A percentile compares a stretch with the other conserved stretches of the same genome.
Evolutionary conservation across 1,284 basidiomycete species (phyloP).

Genomic region (Trichosporon sp.): DNA sequence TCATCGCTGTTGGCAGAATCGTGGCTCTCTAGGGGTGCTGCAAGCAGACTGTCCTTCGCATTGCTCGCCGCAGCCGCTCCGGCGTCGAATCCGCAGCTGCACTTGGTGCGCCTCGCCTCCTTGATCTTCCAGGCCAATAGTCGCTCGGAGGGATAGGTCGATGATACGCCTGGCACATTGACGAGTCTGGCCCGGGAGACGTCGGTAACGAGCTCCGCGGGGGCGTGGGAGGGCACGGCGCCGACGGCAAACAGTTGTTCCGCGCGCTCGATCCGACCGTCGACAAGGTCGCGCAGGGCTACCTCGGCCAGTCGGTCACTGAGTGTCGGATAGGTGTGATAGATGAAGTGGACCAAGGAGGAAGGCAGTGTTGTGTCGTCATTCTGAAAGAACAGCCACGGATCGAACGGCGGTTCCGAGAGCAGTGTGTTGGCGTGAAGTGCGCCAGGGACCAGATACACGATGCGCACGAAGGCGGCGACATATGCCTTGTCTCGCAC

Average conservation of each 20-base stretch:
- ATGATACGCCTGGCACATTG: neutral
- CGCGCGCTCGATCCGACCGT: neutral
- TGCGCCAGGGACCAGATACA: neutral
- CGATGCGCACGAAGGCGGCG: neutral
- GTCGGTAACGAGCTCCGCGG: neutral
- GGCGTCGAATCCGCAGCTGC: neutral
- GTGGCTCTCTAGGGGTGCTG: neutral
- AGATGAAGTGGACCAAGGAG: neutral
- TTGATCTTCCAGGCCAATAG: neutral
- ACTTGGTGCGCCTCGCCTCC: neutral
- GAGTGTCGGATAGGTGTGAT: neutral
- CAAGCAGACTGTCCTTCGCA: neutral
- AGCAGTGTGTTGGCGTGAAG: neutral
- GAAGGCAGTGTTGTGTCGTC: neutral
- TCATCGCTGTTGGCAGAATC: neutral
- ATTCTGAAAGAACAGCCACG: neutral
- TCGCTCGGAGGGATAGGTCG: neutral
- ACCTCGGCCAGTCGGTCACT: neutral
- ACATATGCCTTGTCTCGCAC: neutral
- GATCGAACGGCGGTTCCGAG: neutral
- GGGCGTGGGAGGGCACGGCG: neutral
- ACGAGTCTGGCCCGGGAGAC: neutral
- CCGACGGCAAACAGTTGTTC: neutral
- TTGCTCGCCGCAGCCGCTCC: neutral
- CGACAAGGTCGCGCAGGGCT: neutral